These are phyloP conservation scores for Dactylonectria estremocensis DNA, from an alignment of 2,329 filamentous ascomycete genomes.

Conservation along the genomic window DNA sequence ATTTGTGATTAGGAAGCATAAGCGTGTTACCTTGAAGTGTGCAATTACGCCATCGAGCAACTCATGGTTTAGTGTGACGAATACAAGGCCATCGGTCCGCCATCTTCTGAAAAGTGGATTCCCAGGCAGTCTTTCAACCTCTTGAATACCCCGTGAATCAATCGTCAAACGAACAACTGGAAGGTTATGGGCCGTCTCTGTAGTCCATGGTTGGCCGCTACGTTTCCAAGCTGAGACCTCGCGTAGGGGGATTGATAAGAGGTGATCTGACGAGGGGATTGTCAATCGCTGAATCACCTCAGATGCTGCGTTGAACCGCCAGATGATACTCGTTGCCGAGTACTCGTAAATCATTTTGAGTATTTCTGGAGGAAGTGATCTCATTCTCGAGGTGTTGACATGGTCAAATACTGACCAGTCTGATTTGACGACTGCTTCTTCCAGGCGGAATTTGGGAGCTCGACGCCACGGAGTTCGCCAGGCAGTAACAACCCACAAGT, in stretches of 20 bases:
- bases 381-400: constrained; percentile 11
- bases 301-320: constrained; percentile 23
- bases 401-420: constrained; percentile 12
- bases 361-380: constrained; percentile 30
- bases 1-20: neutral
- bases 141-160: constrained; percentile 31
- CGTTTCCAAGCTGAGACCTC: constrained; percentile 28
- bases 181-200: constrained; percentile 9
- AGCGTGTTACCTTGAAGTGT: constrained; percentile 30
- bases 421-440: constrained; percentile 12
- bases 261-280: constrained; percentile 1
- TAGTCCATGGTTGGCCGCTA: constrained; percentile 11
- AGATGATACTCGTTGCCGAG: constrained; percentile 17
- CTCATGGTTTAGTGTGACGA: constrained; percentile 20
- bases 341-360: constrained; percentile 24
- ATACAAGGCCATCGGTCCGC: constrained; percentile 27
- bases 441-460: constrained; percentile 28
- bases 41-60: constrained; percentile 15
- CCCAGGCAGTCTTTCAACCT: constrained; percentile 28
- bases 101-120: constrained; percentile 22
- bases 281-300: constrained; percentile 1
- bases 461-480: constrained; percentile 32
- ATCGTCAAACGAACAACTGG: constrained; percentile 34
- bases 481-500: constrained; percentile 25
- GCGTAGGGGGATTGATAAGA: constrained; percentile 29